Evolutionary conservation across 2,329 filamentous ascomycete genomes (phyloP).

Genomic region (Periconia sp.): DNA sequence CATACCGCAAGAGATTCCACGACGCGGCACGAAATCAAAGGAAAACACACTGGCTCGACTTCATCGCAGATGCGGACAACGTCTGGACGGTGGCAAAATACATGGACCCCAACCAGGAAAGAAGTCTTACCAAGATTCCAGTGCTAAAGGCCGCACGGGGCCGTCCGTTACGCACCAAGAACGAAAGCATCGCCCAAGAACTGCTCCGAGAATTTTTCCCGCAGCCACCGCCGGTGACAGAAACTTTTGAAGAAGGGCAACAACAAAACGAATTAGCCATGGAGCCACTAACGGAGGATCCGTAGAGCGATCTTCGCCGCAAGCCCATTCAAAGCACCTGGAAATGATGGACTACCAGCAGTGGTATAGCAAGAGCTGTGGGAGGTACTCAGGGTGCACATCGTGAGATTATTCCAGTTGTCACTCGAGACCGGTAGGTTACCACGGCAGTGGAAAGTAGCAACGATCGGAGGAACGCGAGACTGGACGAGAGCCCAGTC

Average conservation of each 20-base stretch:
- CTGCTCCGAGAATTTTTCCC: too few relatives aligned
- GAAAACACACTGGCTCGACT: slow-evolving; percentile 17
- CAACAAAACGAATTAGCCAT: slow-evolving; percentile 1
- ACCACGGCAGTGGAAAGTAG: too few relatives aligned
- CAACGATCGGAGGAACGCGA: too few relatives aligned
- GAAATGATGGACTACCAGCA: not conserved
- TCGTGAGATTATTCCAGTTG: not conserved
- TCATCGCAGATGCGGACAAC: slow-evolving; percentile 15
- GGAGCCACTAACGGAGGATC: not conserved
- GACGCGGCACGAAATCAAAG: slow-evolving; percentile 16
- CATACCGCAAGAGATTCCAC: slow-evolving; percentile 19
- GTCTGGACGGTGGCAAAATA: too few relatives aligned
- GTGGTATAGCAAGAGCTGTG: slow-evolving; percentile 1
- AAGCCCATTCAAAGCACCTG: not conserved
- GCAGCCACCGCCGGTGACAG: too few relatives aligned
- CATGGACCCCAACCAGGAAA: not conserved
- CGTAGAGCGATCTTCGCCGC: not conserved
- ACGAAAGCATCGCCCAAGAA: too few relatives aligned
- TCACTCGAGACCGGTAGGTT: too few relatives aligned
- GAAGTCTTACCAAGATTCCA: slow-evolving; percentile 4
- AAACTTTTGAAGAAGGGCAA: not conserved
- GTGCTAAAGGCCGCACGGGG: too few relatives aligned
- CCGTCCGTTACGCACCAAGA: too few relatives aligned
- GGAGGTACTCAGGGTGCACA: not conserved
- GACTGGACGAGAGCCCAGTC: too few relatives aligned